phyloP scores from a whole-genome alignment of 768 basidiomycete genomes.

The Leccinellum albellum region DNA sequence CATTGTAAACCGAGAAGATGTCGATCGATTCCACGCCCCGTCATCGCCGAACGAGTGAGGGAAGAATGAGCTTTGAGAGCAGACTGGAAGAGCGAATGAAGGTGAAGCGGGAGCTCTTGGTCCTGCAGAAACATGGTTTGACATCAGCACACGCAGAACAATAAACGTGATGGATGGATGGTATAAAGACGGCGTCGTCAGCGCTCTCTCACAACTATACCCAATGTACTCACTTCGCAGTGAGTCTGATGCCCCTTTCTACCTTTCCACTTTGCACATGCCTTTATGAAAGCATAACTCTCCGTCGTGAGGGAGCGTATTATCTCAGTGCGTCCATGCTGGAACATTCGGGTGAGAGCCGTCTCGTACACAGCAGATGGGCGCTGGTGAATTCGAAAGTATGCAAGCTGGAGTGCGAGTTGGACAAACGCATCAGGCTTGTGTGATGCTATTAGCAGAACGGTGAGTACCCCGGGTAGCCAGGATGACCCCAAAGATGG shows the following conservation, averaged over 20 bases:
- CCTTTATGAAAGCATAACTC: slow-evolving; percentile 54
- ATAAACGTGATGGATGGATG: slow-evolving; percentile 17
- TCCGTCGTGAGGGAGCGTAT: slow-evolving; percentile 73
- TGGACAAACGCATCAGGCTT: slow-evolving; percentile 86
- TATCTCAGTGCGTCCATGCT: slow-evolving; percentile 87
- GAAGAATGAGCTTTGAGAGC: slow-evolving; percentile 70
- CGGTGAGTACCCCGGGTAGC: background rate
- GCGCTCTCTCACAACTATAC: background rate
- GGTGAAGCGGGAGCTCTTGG: slow-evolving; percentile 21
- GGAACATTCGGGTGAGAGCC: slow-evolving; percentile 80
- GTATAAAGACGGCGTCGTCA: slow-evolving; percentile 3
- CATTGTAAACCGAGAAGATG: slow-evolving; percentile 84
- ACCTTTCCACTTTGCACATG: slow-evolving; percentile 18
- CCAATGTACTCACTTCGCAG: slow-evolving; percentile 10
- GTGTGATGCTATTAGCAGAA: slow-evolving; percentile 38
- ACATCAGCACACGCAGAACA: background rate
- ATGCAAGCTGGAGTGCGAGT: slow-evolving; percentile 88
- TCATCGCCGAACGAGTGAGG: slow-evolving; percentile 73
- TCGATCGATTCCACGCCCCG: slow-evolving; percentile 83
- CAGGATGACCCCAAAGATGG: background rate
- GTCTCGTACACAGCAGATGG: slow-evolving; percentile 94
- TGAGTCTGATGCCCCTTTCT: background rate
- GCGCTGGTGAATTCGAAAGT: slow-evolving; percentile 70
- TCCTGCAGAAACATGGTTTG: background rate
- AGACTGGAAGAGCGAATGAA: slow-evolving; percentile 51